Evolutionary conservation across 2,329 filamentous ascomycete species (phyloP).

Genomic region (Phialophora macrospora): DNA sequence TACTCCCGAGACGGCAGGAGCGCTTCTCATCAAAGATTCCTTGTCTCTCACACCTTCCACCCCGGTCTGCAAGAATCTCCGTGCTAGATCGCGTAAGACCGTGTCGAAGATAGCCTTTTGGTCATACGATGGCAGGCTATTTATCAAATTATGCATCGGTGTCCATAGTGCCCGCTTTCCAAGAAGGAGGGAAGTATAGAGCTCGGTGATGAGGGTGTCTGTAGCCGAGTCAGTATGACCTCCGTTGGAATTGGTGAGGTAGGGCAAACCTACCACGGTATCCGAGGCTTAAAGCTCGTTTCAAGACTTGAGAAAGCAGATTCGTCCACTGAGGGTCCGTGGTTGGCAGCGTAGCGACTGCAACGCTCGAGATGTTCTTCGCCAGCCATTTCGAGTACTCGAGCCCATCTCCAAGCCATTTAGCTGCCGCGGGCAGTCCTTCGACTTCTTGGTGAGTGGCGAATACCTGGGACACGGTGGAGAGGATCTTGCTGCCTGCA

Average conservation of each 20-base stretch:
- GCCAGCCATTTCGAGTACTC: conserved; percentile 75
- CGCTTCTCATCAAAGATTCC: conserved; percentile 14
- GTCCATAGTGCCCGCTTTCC: conserved; percentile 40
- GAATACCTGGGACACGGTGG: conserved; percentile 61
- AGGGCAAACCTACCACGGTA: conserved; percentile 63
- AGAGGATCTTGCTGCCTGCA: conserved; percentile 65
- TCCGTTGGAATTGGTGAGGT: background rate
- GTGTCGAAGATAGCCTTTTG: conserved; percentile 54
- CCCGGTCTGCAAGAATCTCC: conserved; percentile 45
- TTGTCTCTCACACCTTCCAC: conserved; percentile 28
- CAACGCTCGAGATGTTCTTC: conserved; percentile 60
- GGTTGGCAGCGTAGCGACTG: conserved; percentile 45
- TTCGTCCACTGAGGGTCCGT: conserved; percentile 40
- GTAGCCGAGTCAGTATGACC: conserved; percentile 4
- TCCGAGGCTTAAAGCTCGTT: conserved; percentile 70
- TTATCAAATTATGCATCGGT: conserved; percentile 49
- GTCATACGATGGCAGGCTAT: conserved; percentile 54
- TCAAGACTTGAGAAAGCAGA: conserved; percentile 52
- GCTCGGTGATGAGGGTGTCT: conserved; percentile 50
- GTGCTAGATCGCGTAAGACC: conserved; percentile 52
- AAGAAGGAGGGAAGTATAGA: conserved; percentile 49
- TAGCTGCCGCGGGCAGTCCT: conserved; percentile 37
- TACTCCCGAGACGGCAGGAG: conserved; percentile 59
- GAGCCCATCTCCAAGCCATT: conserved; percentile 69
- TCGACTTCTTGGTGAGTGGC: conserved; percentile 44